Conservation (phyloP, 2,329 filamentous ascomycete genomes). For the Sporothrix mexicana region DNA sequence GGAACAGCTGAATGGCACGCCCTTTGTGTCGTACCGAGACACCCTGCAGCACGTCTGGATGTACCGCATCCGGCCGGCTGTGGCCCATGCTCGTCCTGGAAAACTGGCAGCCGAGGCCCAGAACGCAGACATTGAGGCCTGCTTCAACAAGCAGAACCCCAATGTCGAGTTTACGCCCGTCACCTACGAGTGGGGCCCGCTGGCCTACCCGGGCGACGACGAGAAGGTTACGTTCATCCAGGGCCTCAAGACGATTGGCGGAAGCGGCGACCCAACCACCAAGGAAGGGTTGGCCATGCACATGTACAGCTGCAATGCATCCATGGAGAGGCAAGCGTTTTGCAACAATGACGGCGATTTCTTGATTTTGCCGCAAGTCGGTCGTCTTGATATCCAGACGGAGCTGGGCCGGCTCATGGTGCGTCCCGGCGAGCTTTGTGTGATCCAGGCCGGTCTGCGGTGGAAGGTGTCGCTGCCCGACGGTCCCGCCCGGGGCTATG, state of each 20-base stretch:
- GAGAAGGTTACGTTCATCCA: constrained; percentile 51
- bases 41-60: constrained; percentile 43
- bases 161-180: constrained; percentile 47
- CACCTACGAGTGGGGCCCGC: constrained; percentile 55
- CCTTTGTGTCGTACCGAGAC: constrained; percentile 44
- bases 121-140: constrained; percentile 46
- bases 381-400: constrained; percentile 69
- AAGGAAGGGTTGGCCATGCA: constrained; percentile 57
- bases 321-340: constrained; percentile 56
- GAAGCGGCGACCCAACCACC: constrained; percentile 56
- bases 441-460: constrained; percentile 70
- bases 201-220: constrained; percentile 41
- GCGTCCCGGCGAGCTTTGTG: constrained; percentile 69
- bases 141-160: constrained; percentile 55
- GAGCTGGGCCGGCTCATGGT: constrained; percentile 65
- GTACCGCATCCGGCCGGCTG: constrained; percentile 32
- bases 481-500: constrained; percentile 56
- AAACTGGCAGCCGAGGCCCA: constrained; percentile 23
- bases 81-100: constrained; percentile 4
- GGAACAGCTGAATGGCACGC: constrained; percentile 55
- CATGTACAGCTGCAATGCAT: constrained; percentile 54
- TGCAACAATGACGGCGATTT: constrained; percentile 69
- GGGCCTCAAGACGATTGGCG: constrained; percentile 56
- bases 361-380: constrained; percentile 69
- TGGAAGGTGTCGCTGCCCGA: constrained; percentile 62